A percentile compares a stretch with the other conserved stretches of the same genome.
Conservation (phyloP, 1,284 basidiomycete genomes). For the Peniophora sp. region DNA sequence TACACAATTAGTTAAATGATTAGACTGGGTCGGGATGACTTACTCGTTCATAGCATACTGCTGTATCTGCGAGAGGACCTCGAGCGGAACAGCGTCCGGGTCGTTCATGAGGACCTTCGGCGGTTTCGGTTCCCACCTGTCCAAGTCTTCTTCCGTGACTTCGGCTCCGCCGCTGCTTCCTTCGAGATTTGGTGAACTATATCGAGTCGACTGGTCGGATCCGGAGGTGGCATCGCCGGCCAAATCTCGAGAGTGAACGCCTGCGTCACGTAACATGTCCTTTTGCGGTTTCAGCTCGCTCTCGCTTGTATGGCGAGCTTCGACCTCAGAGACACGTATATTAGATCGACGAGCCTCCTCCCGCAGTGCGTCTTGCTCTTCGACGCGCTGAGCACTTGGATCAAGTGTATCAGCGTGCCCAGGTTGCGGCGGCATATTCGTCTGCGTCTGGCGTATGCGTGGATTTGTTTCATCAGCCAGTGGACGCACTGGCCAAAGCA, state of each 20-base stretch:
- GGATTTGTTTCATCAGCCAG: conserved; percentile 26
- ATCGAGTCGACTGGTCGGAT: not conserved
- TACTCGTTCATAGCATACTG: conserved; percentile 75
- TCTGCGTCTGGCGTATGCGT: conserved; percentile 28
- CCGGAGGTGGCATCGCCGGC: not conserved
- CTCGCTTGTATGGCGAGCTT: not conserved
- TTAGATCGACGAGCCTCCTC: not conserved
- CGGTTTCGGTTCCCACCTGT: conserved; percentile 46
- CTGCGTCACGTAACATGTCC: conserved; percentile 13
- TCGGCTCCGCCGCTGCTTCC: not conserved
- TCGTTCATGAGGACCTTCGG: conserved; percentile 53
- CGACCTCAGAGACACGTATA: not conserved
- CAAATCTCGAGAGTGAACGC: conserved; percentile 12
- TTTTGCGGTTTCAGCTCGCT: conserved; percentile 11
- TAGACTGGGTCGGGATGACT: conserved; percentile 11
- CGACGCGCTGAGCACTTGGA: conserved; percentile 23
- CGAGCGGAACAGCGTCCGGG: conserved; percentile 35
- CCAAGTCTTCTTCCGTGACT: conserved; percentile 22
- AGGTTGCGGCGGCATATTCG: conserved; percentile 38
- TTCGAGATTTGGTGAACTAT: not conserved
- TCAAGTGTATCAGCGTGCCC: conserved; percentile 43
- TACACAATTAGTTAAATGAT: not conserved
- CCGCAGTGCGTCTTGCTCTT: conserved; percentile 14
- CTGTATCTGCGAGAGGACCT: conserved; percentile 67
- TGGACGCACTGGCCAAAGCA: conserved; percentile 45